Percentiles rank a stretch among this genome's conserved stretches.
Conservation (phyloP, 208 protist genomes). For the Herpetomonas tarakana region DNA sequence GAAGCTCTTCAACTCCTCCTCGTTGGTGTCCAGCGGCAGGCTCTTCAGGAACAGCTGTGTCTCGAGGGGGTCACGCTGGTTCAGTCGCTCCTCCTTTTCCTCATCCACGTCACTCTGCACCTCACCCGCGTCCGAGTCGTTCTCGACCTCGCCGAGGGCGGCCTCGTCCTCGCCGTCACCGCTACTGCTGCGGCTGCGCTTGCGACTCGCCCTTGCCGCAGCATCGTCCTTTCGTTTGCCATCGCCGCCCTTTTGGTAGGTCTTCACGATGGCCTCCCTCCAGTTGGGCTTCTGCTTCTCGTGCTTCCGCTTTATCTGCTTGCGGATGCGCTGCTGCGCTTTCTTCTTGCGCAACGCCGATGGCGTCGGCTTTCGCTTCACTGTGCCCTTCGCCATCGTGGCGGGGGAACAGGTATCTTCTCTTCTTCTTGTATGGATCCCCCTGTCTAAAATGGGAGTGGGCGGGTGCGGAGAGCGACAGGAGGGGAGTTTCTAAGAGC, state of each 20-base stretch:
- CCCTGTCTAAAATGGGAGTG: too few relatives aligned
- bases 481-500: too few relatives aligned
- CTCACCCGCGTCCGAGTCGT: constrained; percentile 48
- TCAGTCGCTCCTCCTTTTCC: constrained; percentile 84
- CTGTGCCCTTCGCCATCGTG: constrained; percentile 65
- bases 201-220: neutral
- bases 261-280: constrained; percentile 65
- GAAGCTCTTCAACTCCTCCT: constrained; percentile 74
- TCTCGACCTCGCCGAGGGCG: constrained; percentile 20
- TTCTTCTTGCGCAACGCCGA: constrained; percentile 84
- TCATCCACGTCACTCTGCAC: constrained; percentile 91
- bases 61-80: constrained; percentile 76
- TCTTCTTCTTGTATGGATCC: neutral
- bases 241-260: constrained; percentile 40
- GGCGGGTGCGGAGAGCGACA: too few relatives aligned
- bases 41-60: constrained; percentile 89
- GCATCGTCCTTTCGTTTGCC: constrained; percentile 15
- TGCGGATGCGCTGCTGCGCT: constrained; percentile 86
- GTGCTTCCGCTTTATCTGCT: constrained; percentile 71
- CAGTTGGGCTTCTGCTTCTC: constrained; percentile 79
- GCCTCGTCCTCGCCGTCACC: constrained; percentile 30
- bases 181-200: neutral
- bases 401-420: neutral
- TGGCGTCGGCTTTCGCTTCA: constrained; percentile 81
- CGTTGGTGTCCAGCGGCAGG: constrained; percentile 81